phyloP scores from a whole-genome alignment of 352 stramenopile genomes.

The Pythium phragmitis region DNA sequence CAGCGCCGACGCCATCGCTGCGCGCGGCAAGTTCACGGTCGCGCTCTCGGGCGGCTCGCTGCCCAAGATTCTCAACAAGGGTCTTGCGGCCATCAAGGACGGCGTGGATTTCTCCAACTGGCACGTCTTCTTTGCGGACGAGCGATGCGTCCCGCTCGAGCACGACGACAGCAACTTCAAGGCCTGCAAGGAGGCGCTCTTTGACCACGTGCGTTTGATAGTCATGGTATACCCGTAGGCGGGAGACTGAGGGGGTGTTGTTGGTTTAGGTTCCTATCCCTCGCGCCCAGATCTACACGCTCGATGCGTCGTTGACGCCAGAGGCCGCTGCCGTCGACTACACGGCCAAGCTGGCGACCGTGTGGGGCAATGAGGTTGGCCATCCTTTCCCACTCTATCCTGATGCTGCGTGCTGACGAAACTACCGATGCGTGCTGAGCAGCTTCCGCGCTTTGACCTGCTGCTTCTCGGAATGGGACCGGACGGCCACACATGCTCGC shows the following conservation, averaged over 20 bases:
- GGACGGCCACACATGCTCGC: constrained; percentile 97
- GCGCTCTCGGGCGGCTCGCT: constrained; percentile 88
- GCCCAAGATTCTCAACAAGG: constrained; percentile 86
- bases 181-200: constrained; percentile 88
- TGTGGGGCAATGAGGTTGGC: constrained; percentile 63
- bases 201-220: constrained; percentile 61
- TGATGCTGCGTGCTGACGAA: not conserved
- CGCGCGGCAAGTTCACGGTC: constrained; percentile 70
- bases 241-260: not conserved
- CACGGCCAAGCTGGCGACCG: constrained; percentile 57
- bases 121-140: constrained; percentile 98
- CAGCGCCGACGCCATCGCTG: constrained; percentile 61
- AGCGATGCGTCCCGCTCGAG: constrained; percentile 93
- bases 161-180: constrained; percentile 96
- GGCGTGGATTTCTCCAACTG: constrained; percentile 94
- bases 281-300: constrained; percentile 87
- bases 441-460: constrained; percentile 92
- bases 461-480: constrained; percentile 97
- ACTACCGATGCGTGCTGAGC: not conserved
- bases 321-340: constrained; percentile 70
- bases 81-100: constrained; percentile 67
- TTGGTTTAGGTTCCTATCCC: constrained; percentile 61
- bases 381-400: not conserved
- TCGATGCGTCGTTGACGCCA: constrained; percentile 79
- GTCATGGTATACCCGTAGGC: not conserved